Conservation (phyloP, 2,329 filamentous ascomycete species). For the Blumeriella jaapii region DNA sequence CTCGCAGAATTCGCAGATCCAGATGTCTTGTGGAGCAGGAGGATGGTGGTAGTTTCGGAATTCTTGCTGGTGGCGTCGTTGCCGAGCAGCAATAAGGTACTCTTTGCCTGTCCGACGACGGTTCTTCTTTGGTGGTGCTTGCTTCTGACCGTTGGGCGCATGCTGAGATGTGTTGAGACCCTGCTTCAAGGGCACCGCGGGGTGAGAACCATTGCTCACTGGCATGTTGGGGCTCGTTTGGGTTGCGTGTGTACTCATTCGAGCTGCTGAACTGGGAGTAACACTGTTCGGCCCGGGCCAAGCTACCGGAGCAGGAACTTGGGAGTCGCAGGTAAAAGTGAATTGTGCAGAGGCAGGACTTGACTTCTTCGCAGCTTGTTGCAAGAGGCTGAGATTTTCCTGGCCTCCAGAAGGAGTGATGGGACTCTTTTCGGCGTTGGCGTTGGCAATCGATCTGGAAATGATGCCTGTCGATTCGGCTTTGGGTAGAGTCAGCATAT, state of each 20-base stretch:
- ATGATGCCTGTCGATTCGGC: constrained; percentile 68
- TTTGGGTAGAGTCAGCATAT: constrained; percentile 24
- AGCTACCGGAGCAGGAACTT: constrained; percentile 67
- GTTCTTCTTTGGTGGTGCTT: constrained; percentile 43
- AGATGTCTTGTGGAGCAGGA: constrained; percentile 61
- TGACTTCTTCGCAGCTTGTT: constrained; percentile 48
- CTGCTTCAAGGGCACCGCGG: constrained; percentile 20
- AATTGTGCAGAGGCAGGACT: constrained; percentile 75
- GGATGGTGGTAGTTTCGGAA: constrained; percentile 67
- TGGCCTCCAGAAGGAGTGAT: constrained; percentile 49
- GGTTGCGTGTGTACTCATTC: constrained; percentile 25
- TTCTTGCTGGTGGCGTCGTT: constrained; percentile 66
- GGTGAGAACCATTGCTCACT: constrained; percentile 6
- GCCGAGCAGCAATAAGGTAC: constrained; percentile 61
- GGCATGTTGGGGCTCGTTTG: constrained; percentile 26
- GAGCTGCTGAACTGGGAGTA: constrained; percentile 16
- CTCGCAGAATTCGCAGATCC: constrained; percentile 98
- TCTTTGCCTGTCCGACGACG: constrained; percentile 59
- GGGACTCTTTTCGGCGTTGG: constrained; percentile 65
- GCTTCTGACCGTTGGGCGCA: constrained; percentile 32
- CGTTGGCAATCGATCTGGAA: constrained; percentile 81
- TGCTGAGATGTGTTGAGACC: constrained; percentile 24
- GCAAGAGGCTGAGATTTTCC: constrained; percentile 68
- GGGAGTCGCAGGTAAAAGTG: constrained; percentile 91
- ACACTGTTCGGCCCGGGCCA: constrained; percentile 46